phyloP scores from a whole-genome alignment of 2,329 filamentous ascomycete species.

The Pseudocercospora vitis region DNA sequence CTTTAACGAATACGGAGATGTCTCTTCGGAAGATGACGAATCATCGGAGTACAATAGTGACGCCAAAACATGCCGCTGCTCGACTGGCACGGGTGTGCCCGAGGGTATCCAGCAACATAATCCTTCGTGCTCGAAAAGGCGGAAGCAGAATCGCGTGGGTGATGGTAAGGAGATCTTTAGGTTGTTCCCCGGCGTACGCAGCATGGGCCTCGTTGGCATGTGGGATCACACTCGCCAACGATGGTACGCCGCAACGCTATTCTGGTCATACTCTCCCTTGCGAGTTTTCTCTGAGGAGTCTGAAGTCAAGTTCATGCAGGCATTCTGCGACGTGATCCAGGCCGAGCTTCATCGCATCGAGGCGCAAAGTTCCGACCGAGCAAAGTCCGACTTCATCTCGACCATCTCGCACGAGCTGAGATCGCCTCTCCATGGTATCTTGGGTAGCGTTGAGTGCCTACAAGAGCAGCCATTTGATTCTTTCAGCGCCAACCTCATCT shows the following conservation, averaged over 20 bases:
- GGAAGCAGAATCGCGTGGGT: constrained; percentile 32
- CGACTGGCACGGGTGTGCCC: neutral
- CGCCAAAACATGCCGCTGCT: constrained; percentile 18
- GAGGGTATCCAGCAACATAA: constrained; percentile 16
- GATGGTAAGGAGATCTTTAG: constrained; percentile 32
- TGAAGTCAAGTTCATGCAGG: constrained; percentile 42
- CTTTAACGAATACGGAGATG: constrained; percentile 34
- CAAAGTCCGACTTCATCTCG: constrained; percentile 55
- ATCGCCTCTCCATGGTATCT: constrained; percentile 49
- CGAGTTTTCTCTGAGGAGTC: constrained; percentile 45
- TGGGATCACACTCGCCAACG: constrained; percentile 50
- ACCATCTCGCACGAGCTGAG: constrained; percentile 56
- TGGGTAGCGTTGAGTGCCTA: constrained; percentile 53
- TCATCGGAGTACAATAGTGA: constrained; percentile 26
- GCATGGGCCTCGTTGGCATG: constrained; percentile 53
- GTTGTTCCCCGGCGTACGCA: constrained; percentile 48
- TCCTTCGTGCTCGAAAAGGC: constrained; percentile 20
- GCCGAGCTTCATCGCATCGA: constrained; percentile 44
- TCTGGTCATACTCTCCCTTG: constrained; percentile 49
- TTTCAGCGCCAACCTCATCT: constrained; percentile 46
- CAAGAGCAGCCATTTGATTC: constrained; percentile 45
- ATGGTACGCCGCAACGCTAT: constrained; percentile 39
- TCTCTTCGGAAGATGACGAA: constrained; percentile 33
- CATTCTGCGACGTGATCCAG: constrained; percentile 47
- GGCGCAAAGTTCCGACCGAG: constrained; percentile 45